Evolutionary conservation across 768 basidiomycete species (phyloP).

Genomic region (Podaxis sp.): DNA sequence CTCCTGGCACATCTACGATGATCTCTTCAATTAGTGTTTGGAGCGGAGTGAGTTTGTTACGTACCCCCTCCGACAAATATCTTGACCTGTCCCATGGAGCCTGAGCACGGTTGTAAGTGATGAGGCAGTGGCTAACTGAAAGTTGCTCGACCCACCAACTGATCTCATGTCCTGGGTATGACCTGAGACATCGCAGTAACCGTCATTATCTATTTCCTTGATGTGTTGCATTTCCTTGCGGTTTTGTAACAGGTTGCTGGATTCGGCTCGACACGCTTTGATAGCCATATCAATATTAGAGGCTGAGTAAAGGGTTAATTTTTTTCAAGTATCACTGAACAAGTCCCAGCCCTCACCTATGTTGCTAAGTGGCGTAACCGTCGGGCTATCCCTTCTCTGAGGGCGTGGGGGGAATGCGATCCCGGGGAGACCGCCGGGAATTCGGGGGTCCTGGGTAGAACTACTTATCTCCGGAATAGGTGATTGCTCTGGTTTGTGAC

Average conservation of each 20-base stretch:
- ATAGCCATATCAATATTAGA: conserved; percentile 73
- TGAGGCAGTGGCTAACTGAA: neutral
- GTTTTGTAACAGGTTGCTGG: conserved; percentile 59
- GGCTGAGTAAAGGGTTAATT: conserved; percentile 32
- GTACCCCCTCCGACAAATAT: conserved; percentile 65
- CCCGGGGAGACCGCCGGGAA: conserved; percentile 8
- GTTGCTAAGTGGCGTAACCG: conserved; percentile 39
- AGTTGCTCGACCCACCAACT: conserved; percentile 48
- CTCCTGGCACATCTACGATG: conserved; percentile 55
- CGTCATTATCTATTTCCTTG: conserved; percentile 74
- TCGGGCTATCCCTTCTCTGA: conserved; percentile 9
- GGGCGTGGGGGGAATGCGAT: neutral
- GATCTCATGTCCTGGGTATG: conserved; percentile 56
- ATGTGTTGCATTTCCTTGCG: conserved; percentile 68
- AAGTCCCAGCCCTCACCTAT: conserved; percentile 33
- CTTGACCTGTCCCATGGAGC: conserved; percentile 60
- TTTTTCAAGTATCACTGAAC: neutral
- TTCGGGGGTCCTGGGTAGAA: neutral
- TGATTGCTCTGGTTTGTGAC: neutral
- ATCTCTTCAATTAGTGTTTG: neutral
- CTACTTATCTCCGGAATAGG: neutral
- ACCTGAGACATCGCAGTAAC: conserved; percentile 81
- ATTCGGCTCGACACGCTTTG: conserved; percentile 71
- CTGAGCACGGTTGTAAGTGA: conserved; percentile 31
- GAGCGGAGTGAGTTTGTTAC: neutral